Base-by-base conservation (phyloP, 2,329 filamentous ascomycete species). In the Mollisia scopiformis region DNA sequence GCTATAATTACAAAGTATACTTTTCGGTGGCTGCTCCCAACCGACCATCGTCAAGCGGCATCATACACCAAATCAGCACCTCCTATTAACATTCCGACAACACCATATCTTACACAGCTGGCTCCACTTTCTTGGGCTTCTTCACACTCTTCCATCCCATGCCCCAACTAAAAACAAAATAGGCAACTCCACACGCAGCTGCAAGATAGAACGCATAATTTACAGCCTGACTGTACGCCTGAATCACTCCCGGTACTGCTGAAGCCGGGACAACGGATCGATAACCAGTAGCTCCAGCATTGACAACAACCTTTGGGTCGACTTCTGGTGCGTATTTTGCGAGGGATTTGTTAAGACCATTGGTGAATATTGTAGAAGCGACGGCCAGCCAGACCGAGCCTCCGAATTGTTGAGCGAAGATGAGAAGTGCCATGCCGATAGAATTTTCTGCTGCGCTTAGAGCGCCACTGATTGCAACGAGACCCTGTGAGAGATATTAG, bases 101-200 rank as follows among this genome's bases (percentile, higher is more conserved):
- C 16, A 2, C 31, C 16, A 35, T 10, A 35, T 11, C 31, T 35
- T 14, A 35, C 8, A 11, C 31, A 35, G 31, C 31, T 13, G 43
- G n/a, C 39, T 46, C n/a, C 23, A 35, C 59, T 4, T 55, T 50
- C 37, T 62, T 63, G 64, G 74, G 75, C 65, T 78, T 75, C 27
- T 78, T 75, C 21, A 82, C 72, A 62, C 79, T 76, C 6, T 74
- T 74, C 75, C 78, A 82, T 0, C 80, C 81, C 67, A 82, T 75
- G 0, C 78, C 80, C 67, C 76, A 78, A 0, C 73, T 69, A 1
- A 75, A 68, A 0, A 77, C 25, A 23, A 81, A 75, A 35, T 69
- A 66, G 2, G 55, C 62, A 11, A 62, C 69, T 2, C 70, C n/a
- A 75, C 55, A 0, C 71, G n/a, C 76, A 1, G 74, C 70, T 5